These are phyloP conservation scores for Penicillium crystallinum DNA, from an alignment of 495 filamentous ascomycete genomes.

Conservation along the genomic window DNA sequence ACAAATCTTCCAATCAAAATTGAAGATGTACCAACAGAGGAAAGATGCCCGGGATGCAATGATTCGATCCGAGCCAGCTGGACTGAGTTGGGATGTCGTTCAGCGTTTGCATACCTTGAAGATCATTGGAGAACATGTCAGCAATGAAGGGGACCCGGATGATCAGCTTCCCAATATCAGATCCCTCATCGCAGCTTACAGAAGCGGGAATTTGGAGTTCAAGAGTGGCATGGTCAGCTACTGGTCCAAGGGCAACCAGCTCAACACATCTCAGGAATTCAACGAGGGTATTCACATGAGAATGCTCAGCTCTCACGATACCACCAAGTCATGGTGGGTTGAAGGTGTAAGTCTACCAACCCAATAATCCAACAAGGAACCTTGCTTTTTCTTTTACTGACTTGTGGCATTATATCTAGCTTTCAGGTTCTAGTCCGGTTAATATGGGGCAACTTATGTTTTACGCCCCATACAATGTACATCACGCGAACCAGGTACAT, in stretches of 20 bases:
- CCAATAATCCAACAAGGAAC: too few species aligned
- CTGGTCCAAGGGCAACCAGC: neutral
- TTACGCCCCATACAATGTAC: neutral
- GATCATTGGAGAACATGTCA: neutral
- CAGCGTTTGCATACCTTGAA: neutral
- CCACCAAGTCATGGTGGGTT: neutral
- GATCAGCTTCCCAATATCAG: conserved; percentile 4
- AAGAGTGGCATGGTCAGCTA: neutral
- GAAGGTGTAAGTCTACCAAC: conserved; percentile 2
- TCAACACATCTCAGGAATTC: neutral
- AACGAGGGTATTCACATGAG: neutral
- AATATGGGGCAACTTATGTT: neutral
- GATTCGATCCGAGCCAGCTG: neutral
- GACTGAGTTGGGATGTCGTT: neutral
- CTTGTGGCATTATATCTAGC: neutral
- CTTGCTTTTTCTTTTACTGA: too few species aligned
- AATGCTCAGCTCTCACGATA: neutral
- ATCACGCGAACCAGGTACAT: neutral
- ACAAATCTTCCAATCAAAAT: neutral
- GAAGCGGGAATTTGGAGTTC: neutral
- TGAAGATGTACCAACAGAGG: neutral
- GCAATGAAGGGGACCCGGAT: neutral
- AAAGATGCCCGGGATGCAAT: neutral
- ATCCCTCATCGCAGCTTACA: neutral
- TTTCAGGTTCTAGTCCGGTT: neutral